Evolutionary conservation across 2,329 filamentous ascomycete genomes (phyloP), one percentile per base, ranked within the genome.

Genomic region (Claviceps purpurea): DNA sequence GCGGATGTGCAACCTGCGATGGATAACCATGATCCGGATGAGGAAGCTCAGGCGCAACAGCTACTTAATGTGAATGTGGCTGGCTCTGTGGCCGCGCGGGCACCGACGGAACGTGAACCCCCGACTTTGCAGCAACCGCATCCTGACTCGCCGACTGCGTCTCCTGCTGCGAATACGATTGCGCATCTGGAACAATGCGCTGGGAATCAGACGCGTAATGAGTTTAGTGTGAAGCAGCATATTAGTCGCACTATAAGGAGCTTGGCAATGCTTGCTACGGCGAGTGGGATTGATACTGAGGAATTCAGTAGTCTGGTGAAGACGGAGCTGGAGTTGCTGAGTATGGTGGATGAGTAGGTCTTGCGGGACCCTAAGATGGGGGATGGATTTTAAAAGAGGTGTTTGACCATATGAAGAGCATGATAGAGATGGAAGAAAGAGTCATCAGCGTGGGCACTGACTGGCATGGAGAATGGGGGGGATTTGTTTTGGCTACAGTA

Each of bases 1-100:
- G 82, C 85, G 59, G 73, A 79, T 56, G 85, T 91, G 8, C 87
- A 91, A 63, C 85, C 87, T 2, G 86, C 86, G 37, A 81, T 91
- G 73, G 87, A 91, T 65, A 81, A 80, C 52, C 82, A 90, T 64
- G 86, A 90, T 58, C 86, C 86, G n/a, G 84, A 89, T 59, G 85
- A 89, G 68, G 82, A 73, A 52, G 69, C 60, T 2, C 58, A 58
- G 47, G 57, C 56, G 50, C 60, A 64, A 45, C 60, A 65, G 38
- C 59, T 64, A 52, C 57, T 67, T 18, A 65, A 41, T 41, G 30
- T 34, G 30, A 8, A 67, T 6, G 70, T 70, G 3, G 60, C 58
- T n/a, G 62, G 55, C 47, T 57, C 65, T 37, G 55, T 24, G 54
- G 41, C 58, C 50, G 18, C 24, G 49, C 10, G 10, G 30, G 10